Base-by-base conservation (phyloP, 352 stramenopile species). In the Hyaloperonospora brassicae region DNA sequence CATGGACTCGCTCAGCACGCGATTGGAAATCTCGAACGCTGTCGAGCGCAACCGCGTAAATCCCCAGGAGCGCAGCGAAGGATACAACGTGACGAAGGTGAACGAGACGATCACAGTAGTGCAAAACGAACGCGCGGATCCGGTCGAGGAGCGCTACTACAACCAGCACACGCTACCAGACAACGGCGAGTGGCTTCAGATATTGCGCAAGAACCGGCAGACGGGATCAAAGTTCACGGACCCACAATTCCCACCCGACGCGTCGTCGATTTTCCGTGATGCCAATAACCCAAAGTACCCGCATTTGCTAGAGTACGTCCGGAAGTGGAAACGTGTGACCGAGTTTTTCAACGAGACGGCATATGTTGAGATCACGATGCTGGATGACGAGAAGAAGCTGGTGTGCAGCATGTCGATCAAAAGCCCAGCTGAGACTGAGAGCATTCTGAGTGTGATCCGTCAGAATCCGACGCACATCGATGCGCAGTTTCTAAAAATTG, bases 341-440 rank as follows among this genome's bases (percentile, higher is more conserved):
- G 82, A 90, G 13, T 90, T 93, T 51, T 93, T 93, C 61, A 82
- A 86, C 47, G 78, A 90, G 55, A 88, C 75, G 22, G 79, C 78
- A 57, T 92, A 87, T 46, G 79, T 89, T 27, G 82, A 93, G 52
- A 80, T 93, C 47, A 88, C 79, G 7, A 90, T 93, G 77, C 36
- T 93, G 22, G 82, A 93, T 47, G 76, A 93, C 51, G 76, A 63
- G 42, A 87, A 89, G 59, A 86, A 87, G 43, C 74, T 90, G 7
- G 73, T 93, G 21, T 90, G 79, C 45, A 86, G 76, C 10, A 93
- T 90, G 62, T 81, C 82, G 7, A 87, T 93, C 57, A 93, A 93
- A 63, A 83, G 70, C 11, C 55, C 72, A 0, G 76, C 76, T 35
- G 82, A 93, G 49, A 79, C 82, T 2, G 82, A 93, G 41, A 85